phyloP scores from a whole-genome alignment of 75 land plant species.

The Pinus taeda region DNA sequence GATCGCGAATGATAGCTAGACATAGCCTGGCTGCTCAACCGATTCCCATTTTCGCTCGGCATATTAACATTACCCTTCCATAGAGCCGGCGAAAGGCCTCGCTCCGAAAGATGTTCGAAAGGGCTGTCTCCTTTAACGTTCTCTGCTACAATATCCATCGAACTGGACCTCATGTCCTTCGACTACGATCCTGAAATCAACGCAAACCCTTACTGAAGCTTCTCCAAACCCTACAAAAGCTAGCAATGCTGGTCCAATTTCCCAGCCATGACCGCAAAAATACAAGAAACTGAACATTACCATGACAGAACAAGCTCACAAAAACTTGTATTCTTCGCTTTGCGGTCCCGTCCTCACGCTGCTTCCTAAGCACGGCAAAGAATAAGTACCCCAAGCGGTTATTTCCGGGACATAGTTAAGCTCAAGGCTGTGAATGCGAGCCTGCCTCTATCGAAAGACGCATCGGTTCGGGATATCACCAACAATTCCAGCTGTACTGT shows the following conservation, averaged over 20 bases:
- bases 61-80: not conserved
- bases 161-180: not conserved
- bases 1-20: not conserved
- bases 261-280: not conserved
- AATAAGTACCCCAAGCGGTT: not conserved
- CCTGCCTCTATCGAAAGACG: too few species aligned
- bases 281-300: not conserved
- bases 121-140: not conserved
- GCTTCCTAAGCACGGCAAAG: not conserved
- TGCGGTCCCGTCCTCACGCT: not conserved
- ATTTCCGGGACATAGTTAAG: not conserved
- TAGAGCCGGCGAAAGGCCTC: slow-evolving; percentile 7
- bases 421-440: not conserved
- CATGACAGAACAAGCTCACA: not conserved
- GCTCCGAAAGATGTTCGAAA: not conserved
- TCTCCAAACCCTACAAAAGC: not conserved
- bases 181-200: not conserved
- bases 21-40: slow-evolving; percentile 1
- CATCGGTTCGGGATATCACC: not conserved
- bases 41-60: not conserved
- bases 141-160: slow-evolving; percentile 3
- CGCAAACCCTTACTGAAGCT: not conserved
- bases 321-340: not conserved
- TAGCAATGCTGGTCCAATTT: not conserved
- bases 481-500: not conserved